Evolutionary conservation across 1,284 basidiomycete species (phyloP).

Genomic region (Pyrrhoderma lamaoense): DNA sequence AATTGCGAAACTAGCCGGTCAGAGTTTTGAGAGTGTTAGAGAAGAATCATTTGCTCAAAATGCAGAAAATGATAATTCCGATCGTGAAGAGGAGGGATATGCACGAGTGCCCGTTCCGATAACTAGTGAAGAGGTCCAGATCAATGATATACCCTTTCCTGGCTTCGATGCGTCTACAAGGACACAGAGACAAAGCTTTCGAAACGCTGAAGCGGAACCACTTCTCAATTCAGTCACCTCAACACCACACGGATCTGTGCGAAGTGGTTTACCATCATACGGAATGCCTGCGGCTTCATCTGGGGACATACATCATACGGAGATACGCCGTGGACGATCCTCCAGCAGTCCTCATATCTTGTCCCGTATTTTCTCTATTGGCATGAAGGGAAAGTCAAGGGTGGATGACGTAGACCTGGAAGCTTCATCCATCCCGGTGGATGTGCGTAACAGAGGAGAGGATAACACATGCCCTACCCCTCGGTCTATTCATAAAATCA

Average conservation of each 20-base stretch:
- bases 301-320: too few relatives aligned
- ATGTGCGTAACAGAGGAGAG: neutral
- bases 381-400: slow-evolving; percentile 7
- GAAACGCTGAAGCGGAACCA: slow-evolving; percentile 13
- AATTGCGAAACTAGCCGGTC: too few relatives aligned
- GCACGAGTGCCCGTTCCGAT: slow-evolving; percentile 9
- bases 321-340: neutral
- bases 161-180: neutral
- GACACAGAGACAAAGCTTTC: slow-evolving; percentile 4
- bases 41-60: neutral
- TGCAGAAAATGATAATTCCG: neutral
- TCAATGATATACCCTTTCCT: slow-evolving; percentile 5
- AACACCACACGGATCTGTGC: slow-evolving; percentile 7
- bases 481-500: slow-evolving; percentile 17
- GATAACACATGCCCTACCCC: neutral
- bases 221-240: slow-evolving; percentile 6
- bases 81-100: slow-evolving; percentile 14
- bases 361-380: slow-evolving; percentile 2
- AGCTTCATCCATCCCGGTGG: slow-evolving; percentile 6
- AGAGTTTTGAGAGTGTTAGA: slow-evolving; percentile 2
- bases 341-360: slow-evolving; percentile 1
- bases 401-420: slow-evolving; percentile 5
- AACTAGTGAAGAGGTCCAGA: neutral
- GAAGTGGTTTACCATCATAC: slow-evolving; percentile 3
- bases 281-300: too few relatives aligned